phyloP scores from a whole-genome alignment of 2,329 filamentous ascomycete genomes.

The Alternaria triticina region DNA sequence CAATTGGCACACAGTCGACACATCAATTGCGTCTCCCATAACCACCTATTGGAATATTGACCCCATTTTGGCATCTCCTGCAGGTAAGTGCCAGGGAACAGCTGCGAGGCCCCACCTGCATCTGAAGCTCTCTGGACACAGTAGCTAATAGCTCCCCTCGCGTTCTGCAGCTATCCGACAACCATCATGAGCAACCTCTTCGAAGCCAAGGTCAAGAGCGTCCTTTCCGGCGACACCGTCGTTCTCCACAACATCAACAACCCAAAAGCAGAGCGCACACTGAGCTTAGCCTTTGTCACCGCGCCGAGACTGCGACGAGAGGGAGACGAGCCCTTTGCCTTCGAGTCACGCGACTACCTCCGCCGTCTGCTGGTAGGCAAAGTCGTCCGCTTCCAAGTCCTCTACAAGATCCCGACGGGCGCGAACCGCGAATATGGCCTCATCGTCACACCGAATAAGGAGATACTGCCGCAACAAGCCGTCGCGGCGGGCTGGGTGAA shows the following conservation, averaged over 20 bases:
- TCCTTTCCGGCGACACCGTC: conserved; percentile 91
- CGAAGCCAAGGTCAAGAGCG: conserved; percentile 76
- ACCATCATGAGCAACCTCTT: conserved; percentile 41
- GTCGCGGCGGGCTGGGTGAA: conserved; percentile 92
- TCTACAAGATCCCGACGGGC: conserved; percentile 84
- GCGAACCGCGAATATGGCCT: conserved; percentile 85
- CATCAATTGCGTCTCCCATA: conserved; percentile 15
- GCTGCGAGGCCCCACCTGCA: conserved; percentile 8
- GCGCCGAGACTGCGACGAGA: conserved; percentile 87
- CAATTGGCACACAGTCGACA: conserved; percentile 3
- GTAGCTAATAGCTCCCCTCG: conserved; percentile 31
- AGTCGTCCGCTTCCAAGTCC: conserved; percentile 79
- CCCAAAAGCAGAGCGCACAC: conserved; percentile 78
- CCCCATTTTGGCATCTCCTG: conserved; percentile 9
- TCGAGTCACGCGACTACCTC: conserved; percentile 92
- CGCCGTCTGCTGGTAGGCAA: conserved; percentile 86
- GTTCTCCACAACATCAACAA: conserved; percentile 83
- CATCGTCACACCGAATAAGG: conserved; percentile 75
- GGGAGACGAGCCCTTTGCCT: conserved; percentile 89
- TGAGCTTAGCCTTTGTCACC: conserved; percentile 91
- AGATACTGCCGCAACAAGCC: conserved; percentile 75
- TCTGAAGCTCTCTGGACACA: conserved; percentile 27
- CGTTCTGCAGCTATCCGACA: conserved; percentile 19
- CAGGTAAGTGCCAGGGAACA: conserved; percentile 7
- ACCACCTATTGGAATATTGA: background rate